Evolutionary conservation across 805 yeast species (phyloP).

Genomic region (Zygoascus flipseniorum): DNA sequence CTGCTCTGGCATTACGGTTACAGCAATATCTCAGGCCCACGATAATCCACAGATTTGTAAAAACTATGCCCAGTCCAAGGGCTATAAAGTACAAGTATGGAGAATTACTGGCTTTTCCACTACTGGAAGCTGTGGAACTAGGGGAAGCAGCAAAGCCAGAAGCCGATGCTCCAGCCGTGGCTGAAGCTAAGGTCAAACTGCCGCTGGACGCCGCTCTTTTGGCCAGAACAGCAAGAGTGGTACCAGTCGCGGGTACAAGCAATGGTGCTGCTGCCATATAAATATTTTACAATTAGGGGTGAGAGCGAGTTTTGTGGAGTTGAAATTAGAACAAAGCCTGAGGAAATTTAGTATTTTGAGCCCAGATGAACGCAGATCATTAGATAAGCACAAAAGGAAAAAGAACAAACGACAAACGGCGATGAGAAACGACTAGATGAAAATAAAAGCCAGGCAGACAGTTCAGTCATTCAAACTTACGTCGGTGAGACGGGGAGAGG

Average conservation of each 20-base stretch:
- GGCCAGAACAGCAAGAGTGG: neutral
- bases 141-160: neutral
- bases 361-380: too few relatives aligned
- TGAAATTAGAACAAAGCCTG: too few relatives aligned
- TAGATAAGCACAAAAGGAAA: too few relatives aligned
- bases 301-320: too few relatives aligned
- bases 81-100: constrained; percentile 31
- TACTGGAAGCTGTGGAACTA: neutral
- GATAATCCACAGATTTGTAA: constrained; percentile 29
- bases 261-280: neutral
- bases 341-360: too few relatives aligned
- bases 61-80: constrained; percentile 29
- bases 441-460: too few relatives aligned
- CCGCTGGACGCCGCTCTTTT: neutral
- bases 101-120: constrained; percentile 8
- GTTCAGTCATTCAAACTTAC: too few relatives aligned
- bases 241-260: neutral
- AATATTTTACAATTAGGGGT: too few relatives aligned
- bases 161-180: neutral
- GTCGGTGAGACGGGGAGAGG: too few relatives aligned
- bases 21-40: constrained; percentile 27
- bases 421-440: too few relatives aligned
- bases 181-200: neutral
- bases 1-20: constrained; percentile 18
- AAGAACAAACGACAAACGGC: too few relatives aligned